Percentiles rank a stretch among this genome's conserved stretches.
phyloP scores from a whole-genome alignment of 1,284 basidiomycete species.

The Sparassis latifolia region DNA sequence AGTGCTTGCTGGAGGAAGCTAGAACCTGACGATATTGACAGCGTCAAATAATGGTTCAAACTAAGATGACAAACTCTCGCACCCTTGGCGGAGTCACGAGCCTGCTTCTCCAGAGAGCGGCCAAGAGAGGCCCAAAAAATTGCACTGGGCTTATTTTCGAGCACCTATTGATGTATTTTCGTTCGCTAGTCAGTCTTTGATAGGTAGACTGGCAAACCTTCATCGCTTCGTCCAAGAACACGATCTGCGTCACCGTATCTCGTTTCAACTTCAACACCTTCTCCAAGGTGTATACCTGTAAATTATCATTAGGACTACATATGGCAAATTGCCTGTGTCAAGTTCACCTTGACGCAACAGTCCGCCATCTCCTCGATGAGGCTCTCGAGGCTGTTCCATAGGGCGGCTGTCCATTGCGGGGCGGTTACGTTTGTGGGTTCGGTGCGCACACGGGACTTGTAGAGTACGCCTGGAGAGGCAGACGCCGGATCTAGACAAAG shows the following conservation, averaged over 20 bases:
- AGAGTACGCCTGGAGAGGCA: conserved; percentile 40
- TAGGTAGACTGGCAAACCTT: conserved; percentile 41
- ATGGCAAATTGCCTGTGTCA: background rate
- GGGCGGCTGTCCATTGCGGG: conserved; percentile 72
- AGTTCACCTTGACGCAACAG: conserved; percentile 79
- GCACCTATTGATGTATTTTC: conserved; percentile 30
- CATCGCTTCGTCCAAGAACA: conserved; percentile 90
- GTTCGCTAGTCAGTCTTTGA: too few species aligned
- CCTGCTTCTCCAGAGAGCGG: conserved; percentile 73
- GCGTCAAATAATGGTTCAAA: background rate
- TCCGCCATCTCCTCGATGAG: conserved; percentile 87
- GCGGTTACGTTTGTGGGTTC: conserved; percentile 81
- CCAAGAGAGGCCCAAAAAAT: conserved; percentile 88
- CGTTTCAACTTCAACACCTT: conserved; percentile 88
- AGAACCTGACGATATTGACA: conserved; percentile 43
- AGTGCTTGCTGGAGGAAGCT: conserved; percentile 85
- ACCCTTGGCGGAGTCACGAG: conserved; percentile 75
- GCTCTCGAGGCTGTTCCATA: conserved; percentile 80
- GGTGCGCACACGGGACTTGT: conserved; percentile 76
- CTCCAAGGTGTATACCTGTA: conserved; percentile 87
- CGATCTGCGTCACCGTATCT: conserved; percentile 67
- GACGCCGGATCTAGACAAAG: conserved; percentile 33
- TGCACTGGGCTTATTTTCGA: conserved; percentile 87
- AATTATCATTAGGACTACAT: background rate
- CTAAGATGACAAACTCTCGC: background rate